Evolutionary conservation across 805 yeast species (phyloP).

Genomic region (Candida easanensis): DNA sequence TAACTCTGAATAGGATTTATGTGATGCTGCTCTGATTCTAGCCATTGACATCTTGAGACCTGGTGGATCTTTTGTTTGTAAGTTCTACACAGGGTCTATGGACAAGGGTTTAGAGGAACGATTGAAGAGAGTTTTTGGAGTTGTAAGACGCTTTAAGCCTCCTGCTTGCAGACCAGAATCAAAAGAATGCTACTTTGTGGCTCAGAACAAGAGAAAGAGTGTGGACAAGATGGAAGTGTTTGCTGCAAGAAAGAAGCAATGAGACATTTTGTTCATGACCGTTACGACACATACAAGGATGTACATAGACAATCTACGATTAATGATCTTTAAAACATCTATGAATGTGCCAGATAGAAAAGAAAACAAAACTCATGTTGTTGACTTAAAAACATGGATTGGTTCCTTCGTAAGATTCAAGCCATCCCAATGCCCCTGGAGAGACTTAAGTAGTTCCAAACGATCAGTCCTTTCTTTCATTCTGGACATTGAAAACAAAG

Average conservation of each 20-base stretch:
- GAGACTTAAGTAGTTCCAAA: background rate
- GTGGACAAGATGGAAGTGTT: conserved; percentile 47
- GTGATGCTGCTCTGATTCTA: conserved; percentile 84
- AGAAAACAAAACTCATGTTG: too few species aligned
- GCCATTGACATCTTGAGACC: conserved; percentile 68
- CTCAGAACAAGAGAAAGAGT: conserved; percentile 44
- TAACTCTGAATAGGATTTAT: conserved; percentile 53
- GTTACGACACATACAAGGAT: background rate
- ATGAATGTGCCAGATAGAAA: too few species aligned
- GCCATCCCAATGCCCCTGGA: conserved; percentile 15
- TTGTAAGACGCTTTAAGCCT: conserved; percentile 75
- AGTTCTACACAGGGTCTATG: conserved; percentile 81
- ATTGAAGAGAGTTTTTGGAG: conserved; percentile 54
- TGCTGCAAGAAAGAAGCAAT: background rate
- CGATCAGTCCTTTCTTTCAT: conserved; percentile 1
- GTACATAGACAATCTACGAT: background rate
- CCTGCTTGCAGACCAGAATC: conserved; percentile 76
- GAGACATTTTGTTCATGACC: too few species aligned
- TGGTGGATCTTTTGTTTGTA: conserved; percentile 76
- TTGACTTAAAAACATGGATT: too few species aligned
- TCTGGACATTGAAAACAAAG: conserved; percentile 7
- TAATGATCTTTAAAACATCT: background rate
- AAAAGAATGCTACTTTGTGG: conserved; percentile 79
- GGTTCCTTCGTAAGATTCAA: conserved; percentile 6
- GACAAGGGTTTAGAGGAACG: conserved; percentile 62